Percentiles rank a stretch among this genome's conserved stretches.
phyloP scores from a whole-genome alignment of 305 asterid genomes.

The Plantago coronopus region DNA sequence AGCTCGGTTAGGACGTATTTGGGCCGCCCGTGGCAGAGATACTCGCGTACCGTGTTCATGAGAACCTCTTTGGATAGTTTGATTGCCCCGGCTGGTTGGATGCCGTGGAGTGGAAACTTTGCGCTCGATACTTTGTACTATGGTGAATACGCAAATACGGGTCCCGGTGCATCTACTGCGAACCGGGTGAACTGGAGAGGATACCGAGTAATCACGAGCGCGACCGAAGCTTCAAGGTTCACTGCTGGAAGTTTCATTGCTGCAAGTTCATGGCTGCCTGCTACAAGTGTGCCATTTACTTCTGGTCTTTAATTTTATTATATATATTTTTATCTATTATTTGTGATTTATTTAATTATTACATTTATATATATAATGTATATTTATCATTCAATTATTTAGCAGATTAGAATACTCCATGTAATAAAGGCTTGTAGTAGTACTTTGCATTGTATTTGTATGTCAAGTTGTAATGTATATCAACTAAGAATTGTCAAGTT shows the following conservation, averaged over 20 bases:
- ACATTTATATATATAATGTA: no score
- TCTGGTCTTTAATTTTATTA: slow-evolving; percentile 59
- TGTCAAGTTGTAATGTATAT: no score
- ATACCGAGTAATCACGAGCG: slow-evolving; percentile 59
- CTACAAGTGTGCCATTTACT: slow-evolving; percentile 61
- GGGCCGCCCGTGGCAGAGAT: slow-evolving; percentile 85
- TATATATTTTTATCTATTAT: not conserved
- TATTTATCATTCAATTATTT: no score
- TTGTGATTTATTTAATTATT: no score
- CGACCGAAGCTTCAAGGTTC: slow-evolving; percentile 56
- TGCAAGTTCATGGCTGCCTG: slow-evolving; percentile 71
- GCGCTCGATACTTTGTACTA: slow-evolving; percentile 68
- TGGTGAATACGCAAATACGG: slow-evolving; percentile 83
- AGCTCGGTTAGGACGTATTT: slow-evolving; percentile 64
- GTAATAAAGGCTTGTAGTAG: no score
- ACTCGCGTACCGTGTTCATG: slow-evolving; percentile 73
- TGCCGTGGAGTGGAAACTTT: slow-evolving; percentile 74
- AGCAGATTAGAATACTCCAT: no score
- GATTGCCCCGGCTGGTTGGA: slow-evolving; percentile 77
- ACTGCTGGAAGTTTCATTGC: slow-evolving; percentile 67
- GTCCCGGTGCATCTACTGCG: slow-evolving; percentile 63
- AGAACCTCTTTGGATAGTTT: slow-evolving; percentile 50
- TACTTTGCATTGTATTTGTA: no score
- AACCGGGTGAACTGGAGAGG: slow-evolving; percentile 83
- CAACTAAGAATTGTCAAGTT: no score